Conservation (phyloP, 2,329 filamentous ascomycete species). For the Aspergillus fijiensis region DNA sequence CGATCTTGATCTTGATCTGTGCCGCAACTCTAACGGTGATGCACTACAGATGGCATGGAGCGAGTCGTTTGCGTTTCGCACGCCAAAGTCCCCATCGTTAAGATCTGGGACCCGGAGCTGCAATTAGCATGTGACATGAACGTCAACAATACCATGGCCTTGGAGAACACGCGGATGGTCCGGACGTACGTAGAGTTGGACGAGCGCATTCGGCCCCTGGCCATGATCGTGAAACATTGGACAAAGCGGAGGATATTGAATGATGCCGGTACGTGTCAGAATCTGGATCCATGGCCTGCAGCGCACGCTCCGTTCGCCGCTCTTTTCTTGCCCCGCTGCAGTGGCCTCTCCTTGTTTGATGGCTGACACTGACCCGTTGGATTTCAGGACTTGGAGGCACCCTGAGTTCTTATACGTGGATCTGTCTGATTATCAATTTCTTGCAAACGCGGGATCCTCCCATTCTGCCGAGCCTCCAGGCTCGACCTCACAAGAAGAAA, state of each 20-base stretch:
- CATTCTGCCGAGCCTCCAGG: conserved; percentile 81
- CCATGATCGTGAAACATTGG: conserved; percentile 98
- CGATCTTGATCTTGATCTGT: not conserved
- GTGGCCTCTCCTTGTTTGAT: not conserved
- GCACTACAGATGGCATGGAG: conserved; percentile 79
- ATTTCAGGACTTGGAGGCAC: conserved; percentile 80
- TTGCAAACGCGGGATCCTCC: conserved; percentile 83
- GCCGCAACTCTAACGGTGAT: conserved; percentile 17
- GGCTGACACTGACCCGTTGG: conserved; percentile 19
- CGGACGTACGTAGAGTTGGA: conserved; percentile 95
- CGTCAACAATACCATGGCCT: conserved; percentile 91
- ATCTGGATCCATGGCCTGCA: not conserved
- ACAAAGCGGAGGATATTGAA: conserved; percentile 89
- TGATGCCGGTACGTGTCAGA: conserved; percentile 73
- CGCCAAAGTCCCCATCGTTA: conserved; percentile 97
- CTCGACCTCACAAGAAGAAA: conserved; percentile 63
- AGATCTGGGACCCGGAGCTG: conserved; percentile 95
- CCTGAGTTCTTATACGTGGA: conserved; percentile 98
- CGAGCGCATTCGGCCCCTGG: conserved; percentile 81
- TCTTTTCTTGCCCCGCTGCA: not conserved
- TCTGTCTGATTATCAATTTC: conserved; percentile 96
- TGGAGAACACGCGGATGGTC: conserved; percentile 98
- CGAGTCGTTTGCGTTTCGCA: conserved; percentile 91
- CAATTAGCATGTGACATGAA: conserved; percentile 94
- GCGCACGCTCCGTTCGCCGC: not conserved